These are phyloP conservation scores for Ensete ventricosum DNA, from an alignment of 176 grass and related monocot species.

Conservation along the genomic window DNA sequence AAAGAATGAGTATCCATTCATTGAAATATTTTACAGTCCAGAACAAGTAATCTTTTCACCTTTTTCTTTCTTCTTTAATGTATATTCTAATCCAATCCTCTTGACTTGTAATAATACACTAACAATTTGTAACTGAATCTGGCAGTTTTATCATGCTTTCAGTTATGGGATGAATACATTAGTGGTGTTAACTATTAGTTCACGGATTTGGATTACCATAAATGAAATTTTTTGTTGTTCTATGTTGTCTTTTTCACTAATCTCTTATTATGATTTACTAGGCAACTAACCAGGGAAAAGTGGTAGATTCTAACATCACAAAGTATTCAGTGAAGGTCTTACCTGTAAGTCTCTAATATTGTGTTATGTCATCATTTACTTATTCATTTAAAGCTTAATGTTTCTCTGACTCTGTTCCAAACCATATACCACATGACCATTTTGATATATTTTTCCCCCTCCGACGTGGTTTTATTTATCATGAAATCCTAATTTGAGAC, in stretches of 20 bases:
- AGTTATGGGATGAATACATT: background rate
- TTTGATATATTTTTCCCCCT: too few species aligned
- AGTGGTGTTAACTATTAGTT: background rate
- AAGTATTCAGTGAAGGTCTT: conserved; percentile 86
- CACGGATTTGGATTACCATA: background rate
- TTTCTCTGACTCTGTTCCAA: background rate
- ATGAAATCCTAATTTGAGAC: background rate
- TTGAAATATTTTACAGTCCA: conserved; percentile 94
- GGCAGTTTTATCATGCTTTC: background rate
- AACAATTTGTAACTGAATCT: background rate
- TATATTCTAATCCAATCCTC: background rate
- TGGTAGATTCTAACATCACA: conserved; percentile 49
- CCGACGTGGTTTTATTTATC: too few species aligned
- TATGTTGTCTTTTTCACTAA: background rate
- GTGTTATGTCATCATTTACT: background rate
- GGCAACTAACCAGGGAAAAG: conserved; percentile 57
- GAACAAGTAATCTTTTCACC: conserved; percentile 50
- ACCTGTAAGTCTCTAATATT: conserved; percentile 48
- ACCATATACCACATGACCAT: background rate
- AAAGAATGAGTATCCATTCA: conserved; percentile 84
- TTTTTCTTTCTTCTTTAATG: conserved; percentile 4
- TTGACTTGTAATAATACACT: background rate
- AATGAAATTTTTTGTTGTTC: background rate
- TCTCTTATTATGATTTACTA: conserved; percentile 13
- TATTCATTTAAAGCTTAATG: background rate